Evolutionary conservation across 106 monocot species (phyloP).

Genomic region (Platanthera zijinensis): DNA sequence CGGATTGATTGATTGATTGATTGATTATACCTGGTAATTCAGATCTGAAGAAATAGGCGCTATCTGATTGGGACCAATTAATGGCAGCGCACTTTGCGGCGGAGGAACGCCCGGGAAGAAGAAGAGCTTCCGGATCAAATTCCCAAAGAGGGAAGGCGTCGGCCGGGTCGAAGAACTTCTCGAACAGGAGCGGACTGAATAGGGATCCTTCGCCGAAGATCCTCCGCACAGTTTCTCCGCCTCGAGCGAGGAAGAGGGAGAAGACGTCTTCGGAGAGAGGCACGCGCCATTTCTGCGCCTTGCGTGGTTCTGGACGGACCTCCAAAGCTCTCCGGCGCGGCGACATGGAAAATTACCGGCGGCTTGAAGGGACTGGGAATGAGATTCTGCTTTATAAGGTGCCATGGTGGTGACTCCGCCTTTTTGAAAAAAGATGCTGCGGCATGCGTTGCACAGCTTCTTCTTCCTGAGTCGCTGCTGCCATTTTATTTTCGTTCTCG

Average conservation of each 20-base stretch:
- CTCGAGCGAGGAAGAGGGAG: conserved; percentile 23
- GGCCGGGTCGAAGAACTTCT: conserved; percentile 92
- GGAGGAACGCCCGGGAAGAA: conserved; percentile 31
- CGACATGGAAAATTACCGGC: too few relatives aligned
- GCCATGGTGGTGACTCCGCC: too few relatives aligned
- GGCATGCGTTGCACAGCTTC: too few relatives aligned
- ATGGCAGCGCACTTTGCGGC: conserved; percentile 29
- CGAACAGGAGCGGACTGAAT: conserved; percentile 77
- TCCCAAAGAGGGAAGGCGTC: conserved; percentile 99
- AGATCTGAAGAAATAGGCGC: conserved; percentile 45
- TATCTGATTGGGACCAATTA: conserved; percentile 58
- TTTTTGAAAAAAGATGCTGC: too few relatives aligned
- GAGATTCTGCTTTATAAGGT: too few relatives aligned
- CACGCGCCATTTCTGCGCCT: conserved; percentile 46
- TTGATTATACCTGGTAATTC: conserved; percentile 50
- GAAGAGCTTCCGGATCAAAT: conserved; percentile 52
- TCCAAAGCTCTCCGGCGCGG: too few relatives aligned
- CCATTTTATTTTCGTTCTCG: too few relatives aligned
- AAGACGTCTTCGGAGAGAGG: conserved; percentile 62
- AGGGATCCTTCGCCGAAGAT: conserved; percentile 73
- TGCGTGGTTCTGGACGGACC: too few relatives aligned
- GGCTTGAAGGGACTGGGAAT: too few relatives aligned
- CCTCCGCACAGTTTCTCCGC: conserved; percentile 26
- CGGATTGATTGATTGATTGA: not conserved
- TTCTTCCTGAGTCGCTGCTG: too few relatives aligned